Evolutionary conservation across 331 rosid species (phyloP).

Genomic region (Rosa hybrid): DNA sequence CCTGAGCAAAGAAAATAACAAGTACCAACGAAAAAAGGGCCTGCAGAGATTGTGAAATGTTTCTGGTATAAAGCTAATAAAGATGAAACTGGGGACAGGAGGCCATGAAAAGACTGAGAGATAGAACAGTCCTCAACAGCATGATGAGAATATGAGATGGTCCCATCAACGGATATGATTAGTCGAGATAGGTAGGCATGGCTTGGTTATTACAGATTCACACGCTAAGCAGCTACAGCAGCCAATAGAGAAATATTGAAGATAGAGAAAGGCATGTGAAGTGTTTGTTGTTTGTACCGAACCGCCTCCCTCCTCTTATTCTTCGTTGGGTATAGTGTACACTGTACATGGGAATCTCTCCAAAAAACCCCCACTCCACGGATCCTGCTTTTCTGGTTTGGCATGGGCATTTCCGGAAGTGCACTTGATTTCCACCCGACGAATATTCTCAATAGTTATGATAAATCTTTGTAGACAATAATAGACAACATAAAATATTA

Average conservation of each 20-base stretch:
- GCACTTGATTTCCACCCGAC: no score
- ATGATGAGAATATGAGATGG: constrained; percentile 4
- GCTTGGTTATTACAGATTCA: background rate
- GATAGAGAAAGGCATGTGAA: background rate
- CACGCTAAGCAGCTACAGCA: background rate
- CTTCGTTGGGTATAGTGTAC: background rate
- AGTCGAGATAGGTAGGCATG: background rate
- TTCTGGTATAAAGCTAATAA: background rate
- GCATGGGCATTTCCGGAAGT: background rate
- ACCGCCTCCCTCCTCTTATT: background rate
- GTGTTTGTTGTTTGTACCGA: background rate
- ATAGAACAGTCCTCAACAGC: background rate
- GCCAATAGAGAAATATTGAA: background rate
- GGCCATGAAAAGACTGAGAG: background rate
- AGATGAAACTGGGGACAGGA: background rate
- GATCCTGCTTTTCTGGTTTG: background rate
- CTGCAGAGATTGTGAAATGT: background rate
- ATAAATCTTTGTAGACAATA: background rate
- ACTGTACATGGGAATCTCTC: background rate
- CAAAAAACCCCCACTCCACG: background rate
- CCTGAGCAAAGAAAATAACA: background rate
- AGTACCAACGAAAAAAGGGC: background rate
- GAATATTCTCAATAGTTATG: background rate
- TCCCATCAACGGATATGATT: background rate
- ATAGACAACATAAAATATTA: no score